Evolutionary conservation across 148 eudicot species (phyloP).

Genomic region (Cornus controversa): DNA sequence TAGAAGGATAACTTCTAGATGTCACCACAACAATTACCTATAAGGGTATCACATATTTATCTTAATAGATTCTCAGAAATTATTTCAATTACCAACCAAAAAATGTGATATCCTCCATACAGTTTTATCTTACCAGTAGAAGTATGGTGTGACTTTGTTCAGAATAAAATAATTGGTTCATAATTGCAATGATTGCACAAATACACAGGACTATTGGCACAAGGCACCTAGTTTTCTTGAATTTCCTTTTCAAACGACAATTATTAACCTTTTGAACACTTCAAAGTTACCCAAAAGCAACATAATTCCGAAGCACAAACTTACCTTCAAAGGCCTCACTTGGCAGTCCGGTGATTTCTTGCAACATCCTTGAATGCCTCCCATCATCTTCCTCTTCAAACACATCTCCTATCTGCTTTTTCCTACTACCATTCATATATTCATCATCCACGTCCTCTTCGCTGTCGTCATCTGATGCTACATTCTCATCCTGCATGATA

Average conservation of each 20-base stretch:
- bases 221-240: background rate
- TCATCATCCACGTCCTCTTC: conserved; percentile 26
- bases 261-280: background rate
- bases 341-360: conserved; percentile 77
- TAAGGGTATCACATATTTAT: background rate
- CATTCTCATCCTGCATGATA: conserved; percentile 69
- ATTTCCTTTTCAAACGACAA: background rate
- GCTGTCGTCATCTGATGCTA: conserved; percentile 66
- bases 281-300: background rate
- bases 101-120: background rate
- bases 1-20: background rate
- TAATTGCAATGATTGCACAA: background rate
- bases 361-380: conserved; percentile 75
- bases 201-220: background rate
- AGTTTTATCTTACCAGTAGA: background rate
- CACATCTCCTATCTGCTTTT: conserved; percentile 20
- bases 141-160: background rate
- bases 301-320: background rate
- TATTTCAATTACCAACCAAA: conserved; percentile 6
- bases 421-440: conserved; percentile 13
- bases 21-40: background rate
- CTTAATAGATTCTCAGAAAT: background rate
- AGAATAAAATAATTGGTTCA: background rate
- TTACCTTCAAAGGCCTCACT: conserved; percentile 78
- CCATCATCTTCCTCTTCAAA: conserved; percentile 46